Percentiles rank a stretch among this genome's conserved stretches.
Evolutionary conservation across 1,284 basidiomycete species (phyloP).

Genomic region (Ceratobasidium sp.): DNA sequence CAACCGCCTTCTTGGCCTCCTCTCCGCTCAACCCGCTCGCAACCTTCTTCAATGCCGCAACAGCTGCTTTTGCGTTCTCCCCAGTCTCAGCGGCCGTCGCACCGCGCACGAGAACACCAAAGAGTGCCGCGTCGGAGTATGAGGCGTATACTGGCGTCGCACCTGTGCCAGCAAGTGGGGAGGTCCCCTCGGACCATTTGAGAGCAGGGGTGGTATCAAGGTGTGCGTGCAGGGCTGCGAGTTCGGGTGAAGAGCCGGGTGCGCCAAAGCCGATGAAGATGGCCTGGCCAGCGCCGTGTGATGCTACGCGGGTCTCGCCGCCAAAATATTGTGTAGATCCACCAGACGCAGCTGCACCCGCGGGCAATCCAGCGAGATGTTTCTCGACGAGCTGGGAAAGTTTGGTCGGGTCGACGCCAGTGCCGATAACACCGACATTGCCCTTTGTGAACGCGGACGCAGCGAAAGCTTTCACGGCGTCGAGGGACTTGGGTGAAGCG

Average conservation of each 20-base stretch:
- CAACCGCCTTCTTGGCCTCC: slow-evolving; percentile 82
- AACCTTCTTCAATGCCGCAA: slow-evolving; percentile 75
- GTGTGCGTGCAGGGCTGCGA: slow-evolving; percentile 82
- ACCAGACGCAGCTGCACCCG: slow-evolving; percentile 59
- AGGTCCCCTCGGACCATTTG: slow-evolving; percentile 86
- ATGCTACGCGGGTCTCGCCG: slow-evolving; percentile 80
- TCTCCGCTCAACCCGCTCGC: slow-evolving; percentile 70
- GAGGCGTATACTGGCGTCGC: slow-evolving; percentile 82
- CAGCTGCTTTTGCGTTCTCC: slow-evolving; percentile 73
- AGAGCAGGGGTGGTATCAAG: slow-evolving; percentile 79
- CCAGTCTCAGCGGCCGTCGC: slow-evolving; percentile 70
- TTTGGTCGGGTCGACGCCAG: slow-evolving; percentile 81
- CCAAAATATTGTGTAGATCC: slow-evolving; percentile 78
- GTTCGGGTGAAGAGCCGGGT: slow-evolving; percentile 73
- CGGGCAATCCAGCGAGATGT: slow-evolving; percentile 64
- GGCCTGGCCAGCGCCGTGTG: slow-evolving; percentile 76
- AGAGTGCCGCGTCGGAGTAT: slow-evolving; percentile 91
- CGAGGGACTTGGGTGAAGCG: slow-evolving; percentile 74
- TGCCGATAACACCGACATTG: slow-evolving; percentile 88
- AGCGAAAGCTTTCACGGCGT: slow-evolving; percentile 81
- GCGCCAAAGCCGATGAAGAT: slow-evolving; percentile 87
- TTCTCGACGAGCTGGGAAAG: slow-evolving; percentile 81
- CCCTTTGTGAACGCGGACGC: slow-evolving; percentile 77
- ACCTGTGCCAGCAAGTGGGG: slow-evolving; percentile 74
- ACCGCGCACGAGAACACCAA: slow-evolving; percentile 83